Evolutionary conservation across 352 stramenopile genomes (phyloP), one percentile per base, ranked within the genome.

Genomic region (Phytophthora syringae): DNA sequence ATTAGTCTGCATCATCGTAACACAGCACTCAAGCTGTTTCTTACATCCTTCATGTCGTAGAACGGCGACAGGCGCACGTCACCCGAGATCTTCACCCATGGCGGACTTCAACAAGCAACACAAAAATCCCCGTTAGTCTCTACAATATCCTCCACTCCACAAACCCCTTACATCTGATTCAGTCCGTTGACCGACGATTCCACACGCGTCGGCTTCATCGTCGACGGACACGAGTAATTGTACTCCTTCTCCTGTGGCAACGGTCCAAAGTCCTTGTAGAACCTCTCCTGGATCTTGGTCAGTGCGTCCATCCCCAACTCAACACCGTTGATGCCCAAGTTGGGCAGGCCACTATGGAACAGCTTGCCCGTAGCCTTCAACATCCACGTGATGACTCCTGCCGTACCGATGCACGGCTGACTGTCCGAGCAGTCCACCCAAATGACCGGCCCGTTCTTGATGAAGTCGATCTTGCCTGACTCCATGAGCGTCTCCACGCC

Each of bases 51-150:
- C 60, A 96, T 85, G 27, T 95, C 82, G 74, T 98, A 97, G 72
- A 98, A 98, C 25, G 92, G 92, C 27, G 87, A 94, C n/a, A 97
- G 64, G 45, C 92, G 87, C n/a, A 96, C 89, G 28, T 98, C 92
- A 20, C 92, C 92, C 18, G 86, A 90, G 60, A 97, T 88, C 57
- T 92, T 96, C 37, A 86, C 82, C 76, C 90, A 94, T 48, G 90
- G 87, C 7, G 91, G 91, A 70, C 95, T 93, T 67, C 28, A 53
- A 5, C 3, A 47, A 53, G 18, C n/a, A 21, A 43, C 36, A 43
- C 36, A 32, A 12, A 32, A 39, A n/a, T n/a, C 30, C 9, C 36
- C 39, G 15, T 52, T 10, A 62, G 10, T 42, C 42, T 45, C 20
- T 7, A 27, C 18, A 25, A 10, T n/a, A 24, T 25, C 18, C n/a